Percentiles rank a stretch among this genome's conserved stretches.
These are phyloP conservation scores for Populus nigra DNA, from an alignment of 345 rosid species.

Conservation along the genomic window DNA sequence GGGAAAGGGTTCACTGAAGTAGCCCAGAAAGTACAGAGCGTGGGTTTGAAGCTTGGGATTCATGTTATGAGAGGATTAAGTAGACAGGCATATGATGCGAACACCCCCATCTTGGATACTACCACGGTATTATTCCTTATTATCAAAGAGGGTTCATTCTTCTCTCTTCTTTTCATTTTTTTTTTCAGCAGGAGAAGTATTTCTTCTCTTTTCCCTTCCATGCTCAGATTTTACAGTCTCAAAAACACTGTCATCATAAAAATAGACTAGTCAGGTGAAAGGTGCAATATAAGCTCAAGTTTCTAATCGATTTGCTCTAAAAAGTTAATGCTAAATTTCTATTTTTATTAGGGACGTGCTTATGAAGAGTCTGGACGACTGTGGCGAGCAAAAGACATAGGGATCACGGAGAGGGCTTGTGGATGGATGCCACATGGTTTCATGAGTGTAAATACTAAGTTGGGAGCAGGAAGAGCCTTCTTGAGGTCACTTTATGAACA, in stretches of 20 bases:
- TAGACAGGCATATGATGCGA: conserved; percentile 77
- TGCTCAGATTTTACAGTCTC: no score
- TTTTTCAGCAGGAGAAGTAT: no score
- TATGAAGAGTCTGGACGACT: conserved; percentile 52
- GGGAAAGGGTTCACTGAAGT: conserved; percentile 82
- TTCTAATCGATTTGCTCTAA: neutral
- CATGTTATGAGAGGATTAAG: conserved; percentile 95
- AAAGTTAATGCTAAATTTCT: neutral
- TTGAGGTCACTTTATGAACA: conserved; percentile 76
- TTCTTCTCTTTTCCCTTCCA: neutral
- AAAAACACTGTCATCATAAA: neutral
- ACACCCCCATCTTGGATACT: conserved; percentile 65
- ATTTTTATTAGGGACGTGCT: conserved; percentile 52
- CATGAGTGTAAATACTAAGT: conserved; percentile 75
- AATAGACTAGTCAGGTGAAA: neutral
- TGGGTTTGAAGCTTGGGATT: conserved; percentile 94
- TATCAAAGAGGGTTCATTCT: neutral
- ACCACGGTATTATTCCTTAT: conserved; percentile 38
- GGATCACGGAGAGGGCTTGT: conserved; percentile 77
- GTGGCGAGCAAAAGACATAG: conserved; percentile 83
- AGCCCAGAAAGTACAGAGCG: conserved; percentile 64
- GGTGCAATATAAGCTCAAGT: neutral
- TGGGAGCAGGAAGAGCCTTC: conserved; percentile 81
- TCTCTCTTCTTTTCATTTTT: neutral
- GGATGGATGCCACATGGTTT: conserved; percentile 89